These are phyloP conservation scores for Ophiosphaerella korrae DNA, from an alignment of 2,329 filamentous ascomycete species.

Conservation along the genomic window DNA sequence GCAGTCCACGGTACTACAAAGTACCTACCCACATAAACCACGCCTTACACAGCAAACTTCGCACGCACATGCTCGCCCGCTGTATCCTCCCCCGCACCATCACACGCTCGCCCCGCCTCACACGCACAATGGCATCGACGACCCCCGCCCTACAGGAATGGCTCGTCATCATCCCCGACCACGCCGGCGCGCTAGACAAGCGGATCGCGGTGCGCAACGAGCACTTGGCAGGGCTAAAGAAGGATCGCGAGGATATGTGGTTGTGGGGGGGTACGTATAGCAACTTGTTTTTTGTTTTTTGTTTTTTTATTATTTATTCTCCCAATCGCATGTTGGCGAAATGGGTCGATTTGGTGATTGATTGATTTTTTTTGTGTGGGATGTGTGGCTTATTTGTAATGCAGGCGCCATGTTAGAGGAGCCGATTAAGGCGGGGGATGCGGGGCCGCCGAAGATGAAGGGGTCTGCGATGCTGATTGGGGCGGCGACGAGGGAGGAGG, in stretches of 20 bases:
- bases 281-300: too few species aligned
- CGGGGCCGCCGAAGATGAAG: conserved; percentile 67
- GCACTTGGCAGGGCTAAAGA: conserved; percentile 38
- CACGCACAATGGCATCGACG: conserved; percentile 27
- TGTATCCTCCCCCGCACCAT: not conserved
- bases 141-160: conserved; percentile 49
- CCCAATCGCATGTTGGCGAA: not conserved
- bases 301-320: too few species aligned
- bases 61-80: not conserved
- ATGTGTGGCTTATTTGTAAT: not conserved
- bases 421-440: conserved; percentile 62
- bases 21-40: conserved; percentile 3
- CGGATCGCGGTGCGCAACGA: conserved; percentile 50
- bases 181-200: conserved; percentile 48
- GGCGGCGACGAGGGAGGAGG: conserved; percentile 72
- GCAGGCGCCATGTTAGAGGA: conserved; percentile 45
- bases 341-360: not conserved
- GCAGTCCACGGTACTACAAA: not conserved
- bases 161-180: conserved; percentile 57
- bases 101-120: conserved; percentile 9
- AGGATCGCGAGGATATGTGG: conserved; percentile 39
- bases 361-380: not conserved
- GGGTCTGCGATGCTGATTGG: conserved; percentile 73
- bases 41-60: not conserved
- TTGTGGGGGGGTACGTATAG: conserved; percentile 40